A percentile compares a stretch with the other conserved stretches of the same genome.
These are phyloP conservation scores for Suhomyces wounanorum DNA, from an alignment of 1,139 yeast species.

Conservation along the genomic window DNA sequence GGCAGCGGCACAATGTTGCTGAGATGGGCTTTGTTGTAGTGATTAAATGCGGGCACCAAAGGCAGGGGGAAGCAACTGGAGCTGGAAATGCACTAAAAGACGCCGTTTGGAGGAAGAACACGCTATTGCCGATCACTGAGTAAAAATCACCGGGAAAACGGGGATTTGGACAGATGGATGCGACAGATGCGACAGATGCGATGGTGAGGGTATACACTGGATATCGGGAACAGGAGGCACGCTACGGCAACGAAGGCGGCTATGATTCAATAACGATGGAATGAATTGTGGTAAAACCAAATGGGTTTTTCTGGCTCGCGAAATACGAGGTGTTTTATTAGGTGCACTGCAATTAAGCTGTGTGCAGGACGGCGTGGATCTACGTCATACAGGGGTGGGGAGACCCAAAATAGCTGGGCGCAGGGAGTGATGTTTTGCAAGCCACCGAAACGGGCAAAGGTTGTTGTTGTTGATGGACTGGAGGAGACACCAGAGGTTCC, in stretches of 20 bases:
- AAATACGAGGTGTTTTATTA: conserved; percentile 1
- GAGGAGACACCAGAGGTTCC: background rate
- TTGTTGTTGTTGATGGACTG: background rate
- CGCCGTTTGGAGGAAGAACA: background rate
- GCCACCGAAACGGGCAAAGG: background rate
- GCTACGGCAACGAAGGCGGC: background rate
- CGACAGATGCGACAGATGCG: background rate
- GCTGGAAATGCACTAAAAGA: background rate
- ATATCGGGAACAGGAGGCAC: background rate
- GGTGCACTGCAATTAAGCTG: background rate
- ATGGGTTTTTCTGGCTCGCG: background rate
- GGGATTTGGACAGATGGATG: background rate
- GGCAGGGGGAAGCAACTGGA: background rate
- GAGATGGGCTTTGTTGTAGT: no score
- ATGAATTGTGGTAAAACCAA: background rate
- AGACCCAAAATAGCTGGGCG: background rate
- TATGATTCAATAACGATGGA: background rate
- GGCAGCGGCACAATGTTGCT: background rate
- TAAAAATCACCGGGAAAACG: background rate
- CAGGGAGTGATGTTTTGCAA: background rate
- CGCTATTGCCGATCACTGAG: background rate
- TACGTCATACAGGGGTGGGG: conserved; percentile 1
- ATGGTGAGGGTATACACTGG: background rate
- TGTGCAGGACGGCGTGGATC: background rate
- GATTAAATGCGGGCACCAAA: no score